Percentiles rank a stretch among this genome's conserved stretches.
phyloP scores from a whole-genome alignment of 1,284 basidiomycete species.

The Coriolopsis trogii region DNA sequence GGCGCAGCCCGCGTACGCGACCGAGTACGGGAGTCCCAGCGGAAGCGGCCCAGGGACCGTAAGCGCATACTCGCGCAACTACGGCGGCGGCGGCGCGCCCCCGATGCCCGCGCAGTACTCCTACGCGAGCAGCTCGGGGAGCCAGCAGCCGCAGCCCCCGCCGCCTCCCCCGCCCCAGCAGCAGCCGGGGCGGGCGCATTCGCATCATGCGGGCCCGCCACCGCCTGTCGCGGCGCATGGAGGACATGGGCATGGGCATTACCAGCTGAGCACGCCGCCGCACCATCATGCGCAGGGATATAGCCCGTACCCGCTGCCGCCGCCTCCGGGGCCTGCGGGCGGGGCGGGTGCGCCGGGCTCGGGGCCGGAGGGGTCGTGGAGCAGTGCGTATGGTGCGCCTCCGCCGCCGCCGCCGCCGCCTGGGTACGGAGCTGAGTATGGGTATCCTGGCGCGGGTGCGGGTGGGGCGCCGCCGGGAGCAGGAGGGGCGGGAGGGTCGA shows the following conservation, averaged over 20 bases:
- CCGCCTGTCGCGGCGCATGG: slow-evolving; percentile 9
- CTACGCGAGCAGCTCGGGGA: slow-evolving; percentile 9
- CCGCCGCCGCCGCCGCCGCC: not conserved
- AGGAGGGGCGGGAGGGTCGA: too few relatives aligned
- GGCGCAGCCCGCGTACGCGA: slow-evolving; percentile 17
- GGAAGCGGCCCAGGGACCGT: not conserved
- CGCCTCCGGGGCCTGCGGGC: slow-evolving; percentile 10
- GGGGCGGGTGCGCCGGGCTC: slow-evolving; percentile 4
- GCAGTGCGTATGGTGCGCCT: slow-evolving; percentile 6
- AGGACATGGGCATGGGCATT: slow-evolving; percentile 25
- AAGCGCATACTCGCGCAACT: slow-evolving; percentile 12
- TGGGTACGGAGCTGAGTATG: slow-evolving; percentile 5
- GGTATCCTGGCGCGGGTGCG: slow-evolving; percentile 17
- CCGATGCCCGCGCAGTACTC: slow-evolving; percentile 17
- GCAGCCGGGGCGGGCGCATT: slow-evolving; percentile 5
- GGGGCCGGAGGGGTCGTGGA: slow-evolving; percentile 14
- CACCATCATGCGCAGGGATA: slow-evolving; percentile 27
- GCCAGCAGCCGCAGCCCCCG: too few relatives aligned
- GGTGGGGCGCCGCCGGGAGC: slow-evolving; percentile 2
- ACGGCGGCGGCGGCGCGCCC: slow-evolving; percentile 3
- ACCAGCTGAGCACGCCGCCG: slow-evolving; percentile 31
- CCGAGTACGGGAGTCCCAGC: slow-evolving; percentile 15
- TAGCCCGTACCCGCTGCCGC: slow-evolving; percentile 27
- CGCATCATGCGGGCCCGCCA: slow-evolving; percentile 14
- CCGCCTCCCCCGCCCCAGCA: slow-evolving; percentile 5